Evolutionary conservation across 495 filamentous ascomycete genomes (phyloP), one percentile per base, ranked within the genome.

Genomic region (Ascobolus immersus): DNA sequence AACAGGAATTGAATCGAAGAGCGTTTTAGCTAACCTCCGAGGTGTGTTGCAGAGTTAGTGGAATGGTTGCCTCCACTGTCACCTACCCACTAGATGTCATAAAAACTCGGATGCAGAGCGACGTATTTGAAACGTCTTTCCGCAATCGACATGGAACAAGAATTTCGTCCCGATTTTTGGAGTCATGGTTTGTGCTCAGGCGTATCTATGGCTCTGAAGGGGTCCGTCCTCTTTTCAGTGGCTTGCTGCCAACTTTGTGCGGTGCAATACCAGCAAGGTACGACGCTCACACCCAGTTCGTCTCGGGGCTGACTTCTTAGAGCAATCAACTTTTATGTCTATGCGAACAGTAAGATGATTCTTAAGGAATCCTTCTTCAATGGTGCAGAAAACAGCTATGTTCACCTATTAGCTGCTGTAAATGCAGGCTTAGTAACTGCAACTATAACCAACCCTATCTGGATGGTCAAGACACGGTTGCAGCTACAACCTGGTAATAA

Each of bases 51-150:
- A 89, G 80, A 13, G 54, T 78, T 14, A 81, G 81, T 39, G 81
- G 81, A 37, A 82, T 90, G 74, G 78, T 76, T 12, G 65, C 80
- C 9, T 73, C 80, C 4, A 67, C 72, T n/a, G 54, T 90, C 7
- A 92, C 80, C 0, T 76, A 75, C 3, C 80, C 80, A 4, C 67
- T 92, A 29, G 80, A 92, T 47, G 81, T 92, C 18, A 62, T 92
- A 6, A 86, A 86, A 54, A 90, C 81, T 3, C 65, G 80, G 5
- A 61, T 92, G 3, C 80, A 92, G 51, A 82, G 76, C 43, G 77
- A 86, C 43, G 89, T 81, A 50, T n/a, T n/a, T n/a, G n/a, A n/a
- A n/a, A n/a, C n/a, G n/a, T n/a, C n/a, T n/a, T n/a, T n/a, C n/a
- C n/a, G n/a, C n/a, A n/a, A n/a, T n/a, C n/a, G n/a, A n/a, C n/a